Base-by-base conservation (phyloP, 441 rosid genomes). In the Adansonia grandidieri region DNA sequence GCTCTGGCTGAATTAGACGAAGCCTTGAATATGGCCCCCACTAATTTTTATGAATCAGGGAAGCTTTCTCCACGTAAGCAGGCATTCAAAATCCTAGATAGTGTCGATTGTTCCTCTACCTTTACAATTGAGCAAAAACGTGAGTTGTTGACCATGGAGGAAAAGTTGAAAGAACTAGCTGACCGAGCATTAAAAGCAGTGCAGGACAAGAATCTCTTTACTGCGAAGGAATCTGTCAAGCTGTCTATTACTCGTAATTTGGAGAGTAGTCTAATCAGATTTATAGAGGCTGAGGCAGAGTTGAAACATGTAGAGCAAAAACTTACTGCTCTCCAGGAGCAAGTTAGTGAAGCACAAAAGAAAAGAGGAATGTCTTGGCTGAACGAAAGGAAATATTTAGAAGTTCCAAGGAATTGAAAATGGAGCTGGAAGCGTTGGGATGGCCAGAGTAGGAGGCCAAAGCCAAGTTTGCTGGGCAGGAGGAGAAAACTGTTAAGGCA, bases 221-320 rank as follows among this genome's bases (percentile, higher is more conserved):
- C 62, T 0, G 28, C 19, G 62, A 64, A 64, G 69, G 69, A 64
- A 37, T 64, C 45, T 24, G 45, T 64, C 9, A 64, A 64, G 69
- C 40, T 24, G 45, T 11, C 44, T 5, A n/a, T 64, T 64, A 6
- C 7, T 13, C 45, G 19, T 10, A 13, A 64, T 4, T 13, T 64
- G 45, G 45, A 3, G 69, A 0, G 2, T 10, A 10, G 19, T 64
- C 4, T 64, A 2, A 3, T 5, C 45, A 37, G 13, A 28, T 64
- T 64, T 8, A 37, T 28, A 64, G 19, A 64, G 17, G 45, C 45
- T 9, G 32, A 32, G 45, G 45, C 44, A 64, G 69, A 28, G 45
- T 9, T 4, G 19, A 24, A 24, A 24, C 28, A 24, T 24, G 28
- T 1, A 24, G 28, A 24, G 28, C 28, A 24, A 24, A 0, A 62